Evolutionary conservation across 192 early-diverging fungal species (phyloP).

Genomic region (Umbelopsis sp.): DNA sequence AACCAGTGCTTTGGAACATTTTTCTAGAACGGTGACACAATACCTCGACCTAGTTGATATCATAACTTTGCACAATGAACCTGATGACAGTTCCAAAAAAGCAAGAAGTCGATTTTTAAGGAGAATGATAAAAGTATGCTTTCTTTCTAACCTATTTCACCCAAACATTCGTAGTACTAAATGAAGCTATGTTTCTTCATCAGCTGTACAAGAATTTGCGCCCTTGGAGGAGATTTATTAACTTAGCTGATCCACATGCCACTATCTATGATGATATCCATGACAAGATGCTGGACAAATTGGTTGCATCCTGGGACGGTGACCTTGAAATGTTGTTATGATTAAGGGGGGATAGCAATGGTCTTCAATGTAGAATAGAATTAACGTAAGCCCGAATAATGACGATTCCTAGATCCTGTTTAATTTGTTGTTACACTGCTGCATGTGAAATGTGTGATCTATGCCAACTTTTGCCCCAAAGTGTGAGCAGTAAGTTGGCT

Average conservation of each 20-base stretch:
- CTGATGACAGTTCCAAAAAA: background rate
- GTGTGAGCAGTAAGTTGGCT: background rate
- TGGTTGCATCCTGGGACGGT: background rate
- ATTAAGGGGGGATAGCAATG: background rate
- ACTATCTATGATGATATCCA: background rate
- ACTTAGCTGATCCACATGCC: background rate
- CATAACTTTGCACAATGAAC: background rate
- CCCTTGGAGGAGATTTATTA: conserved; percentile 1
- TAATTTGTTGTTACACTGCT: background rate
- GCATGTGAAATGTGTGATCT: background rate
- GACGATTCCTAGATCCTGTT: background rate
- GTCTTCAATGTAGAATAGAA: background rate
- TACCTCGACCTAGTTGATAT: conserved; percentile 26
- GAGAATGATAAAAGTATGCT: conserved; percentile 30
- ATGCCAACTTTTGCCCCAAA: background rate
- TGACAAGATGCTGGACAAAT: background rate
- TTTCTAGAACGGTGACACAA: conserved; percentile 17
- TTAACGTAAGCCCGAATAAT: no score
- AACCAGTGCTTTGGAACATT: conserved; percentile 15
- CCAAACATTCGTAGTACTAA: background rate
- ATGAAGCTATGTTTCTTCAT: no score
- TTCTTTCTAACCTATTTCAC: background rate
- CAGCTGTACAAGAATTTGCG: conserved; percentile 14
- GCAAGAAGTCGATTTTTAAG: conserved; percentile 31
- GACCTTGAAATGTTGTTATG: background rate